Evolutionary conservation across 2,329 filamentous ascomycete species (phyloP), one percentile per base, ranked within the genome.

Genomic region (Cercospora zeina): DNA sequence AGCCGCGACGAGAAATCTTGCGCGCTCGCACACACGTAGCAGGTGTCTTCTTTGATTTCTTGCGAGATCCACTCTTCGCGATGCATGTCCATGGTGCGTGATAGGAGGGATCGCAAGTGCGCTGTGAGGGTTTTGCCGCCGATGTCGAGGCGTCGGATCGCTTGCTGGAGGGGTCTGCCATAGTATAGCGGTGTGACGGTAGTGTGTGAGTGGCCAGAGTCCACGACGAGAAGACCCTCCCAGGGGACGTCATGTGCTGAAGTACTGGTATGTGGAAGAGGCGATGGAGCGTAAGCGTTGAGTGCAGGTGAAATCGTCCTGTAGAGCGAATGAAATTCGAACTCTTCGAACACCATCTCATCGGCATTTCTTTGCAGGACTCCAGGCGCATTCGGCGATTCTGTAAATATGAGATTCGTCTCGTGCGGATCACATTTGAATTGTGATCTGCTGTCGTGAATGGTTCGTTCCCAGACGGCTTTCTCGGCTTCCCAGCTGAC

Each of bases 401-500:
- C 95, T 1, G 90, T 87, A 55, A 97, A 82, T 3, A 99, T 78
- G 61, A 99, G 78, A 53, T 91, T 88, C n/a, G 91, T 95, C 59
- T 93, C 88, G 58, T 83, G 80, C 0, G 93, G 90, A 68, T 96
- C 88, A 74, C 89, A 91, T 76, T 81, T 60, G 10, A 67, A 59
- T 11, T 57, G 37, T 47, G 62, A 62, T 39, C 70, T 77, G 77
- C 70, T 81, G 68, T 89, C 87, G 69, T 96, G 88, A 72, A 97
- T 90, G 63, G 93, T 88, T 69, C 88, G 86, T 71, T 97, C 92
- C 95, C 95, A 99, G 56, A 99, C 91, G 72, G 95, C 93, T 77
- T 91, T 93, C 79, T 99, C 86, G 0, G 89, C 88, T 76, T 99
- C 95, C 95, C 95, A 99, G 73, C 93, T 97, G 64, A 97, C 93